phyloP scores from a whole-genome alignment of 768 basidiomycete genomes.

The Myochromella boudieri region DNA sequence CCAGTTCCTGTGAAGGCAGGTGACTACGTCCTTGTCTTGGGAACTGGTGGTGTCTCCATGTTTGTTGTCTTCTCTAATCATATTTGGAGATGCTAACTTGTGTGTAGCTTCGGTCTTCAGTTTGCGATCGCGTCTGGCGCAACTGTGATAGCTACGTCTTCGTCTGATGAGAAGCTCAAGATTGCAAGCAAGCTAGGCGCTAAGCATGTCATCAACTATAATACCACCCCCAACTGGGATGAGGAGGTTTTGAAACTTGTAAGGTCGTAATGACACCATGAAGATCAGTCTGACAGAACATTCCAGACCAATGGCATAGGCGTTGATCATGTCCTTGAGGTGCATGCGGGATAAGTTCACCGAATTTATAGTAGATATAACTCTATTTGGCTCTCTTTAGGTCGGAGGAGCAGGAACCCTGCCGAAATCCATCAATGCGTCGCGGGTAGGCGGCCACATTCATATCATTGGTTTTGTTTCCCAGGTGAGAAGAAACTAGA shows the following conservation, averaged over 20 bases:
- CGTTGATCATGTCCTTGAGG: constrained; percentile 40
- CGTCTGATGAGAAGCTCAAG: constrained; percentile 62
- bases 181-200: constrained; percentile 51
- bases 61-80: constrained; percentile 13
- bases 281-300: neutral
- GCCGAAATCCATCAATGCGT: constrained; percentile 37
- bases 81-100: neutral
- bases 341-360: no score
- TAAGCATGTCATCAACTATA: constrained; percentile 62
- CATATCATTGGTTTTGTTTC: constrained; percentile 54
- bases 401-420: constrained; percentile 58
- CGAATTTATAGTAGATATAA: no score
- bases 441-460: constrained; percentile 42
- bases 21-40: constrained; percentile 55
- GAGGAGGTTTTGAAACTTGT: constrained; percentile 46
- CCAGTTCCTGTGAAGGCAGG: constrained; percentile 53
- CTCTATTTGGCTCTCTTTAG: no score
- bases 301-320: constrained; percentile 36
- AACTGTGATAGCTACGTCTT: constrained; percentile 65
- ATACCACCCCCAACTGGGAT: constrained; percentile 56
- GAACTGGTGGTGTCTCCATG: constrained; percentile 59
- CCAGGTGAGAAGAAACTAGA: constrained; percentile 26
- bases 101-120: constrained; percentile 51
- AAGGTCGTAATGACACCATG: constrained; percentile 2
- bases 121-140: constrained; percentile 64